Conservation (phyloP, 495 filamentous ascomycete genomes). For the Podospora didyma region DNA sequence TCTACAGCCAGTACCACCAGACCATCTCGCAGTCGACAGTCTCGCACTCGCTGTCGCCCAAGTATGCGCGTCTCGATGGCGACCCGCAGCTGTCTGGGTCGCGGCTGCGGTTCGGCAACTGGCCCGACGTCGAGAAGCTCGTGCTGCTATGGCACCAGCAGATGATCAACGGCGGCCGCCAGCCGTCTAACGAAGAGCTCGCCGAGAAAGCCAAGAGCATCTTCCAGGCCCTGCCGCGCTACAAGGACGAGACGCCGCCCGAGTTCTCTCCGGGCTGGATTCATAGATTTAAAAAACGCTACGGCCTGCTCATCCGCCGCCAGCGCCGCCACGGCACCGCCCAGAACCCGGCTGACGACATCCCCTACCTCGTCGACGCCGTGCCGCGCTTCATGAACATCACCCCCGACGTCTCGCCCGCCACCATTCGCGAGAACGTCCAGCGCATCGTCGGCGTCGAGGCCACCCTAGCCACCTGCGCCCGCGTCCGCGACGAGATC, state of each 20-base stretch:
- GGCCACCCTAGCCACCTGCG: conserved; percentile 41
- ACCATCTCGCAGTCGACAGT: conserved; percentile 51
- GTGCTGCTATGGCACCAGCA: conserved; percentile 49
- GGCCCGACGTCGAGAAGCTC: conserved; percentile 53
- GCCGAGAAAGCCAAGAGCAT: conserved; percentile 49
- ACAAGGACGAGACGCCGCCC: conserved; percentile 45
- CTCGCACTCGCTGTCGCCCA: conserved; percentile 48
- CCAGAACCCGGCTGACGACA: conserved; percentile 41
- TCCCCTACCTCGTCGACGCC: conserved; percentile 45
- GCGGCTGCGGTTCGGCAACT: conserved; percentile 50
- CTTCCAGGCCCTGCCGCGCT: conserved; percentile 44
- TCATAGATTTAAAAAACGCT: conserved; percentile 51
- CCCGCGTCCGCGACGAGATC: conserved; percentile 47
- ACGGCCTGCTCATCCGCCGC: conserved; percentile 45
- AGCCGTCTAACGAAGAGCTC: conserved; percentile 49
- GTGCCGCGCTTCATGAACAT: conserved; percentile 47
- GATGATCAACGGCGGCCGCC: conserved; percentile 38
- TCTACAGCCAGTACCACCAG: conserved; percentile 45
- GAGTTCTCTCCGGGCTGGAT: conserved; percentile 55
- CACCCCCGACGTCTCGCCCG: conserved; percentile 40
- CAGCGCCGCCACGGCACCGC: conserved; percentile 42
- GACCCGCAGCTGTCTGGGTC: conserved; percentile 48
- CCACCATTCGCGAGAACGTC: conserved; percentile 43
- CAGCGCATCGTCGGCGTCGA: conserved; percentile 45
- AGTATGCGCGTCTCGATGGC: conserved; percentile 50